Evolutionary conservation across 73 alveolate species (phyloP).

Genomic region (Paramecium pentaurelia): DNA sequence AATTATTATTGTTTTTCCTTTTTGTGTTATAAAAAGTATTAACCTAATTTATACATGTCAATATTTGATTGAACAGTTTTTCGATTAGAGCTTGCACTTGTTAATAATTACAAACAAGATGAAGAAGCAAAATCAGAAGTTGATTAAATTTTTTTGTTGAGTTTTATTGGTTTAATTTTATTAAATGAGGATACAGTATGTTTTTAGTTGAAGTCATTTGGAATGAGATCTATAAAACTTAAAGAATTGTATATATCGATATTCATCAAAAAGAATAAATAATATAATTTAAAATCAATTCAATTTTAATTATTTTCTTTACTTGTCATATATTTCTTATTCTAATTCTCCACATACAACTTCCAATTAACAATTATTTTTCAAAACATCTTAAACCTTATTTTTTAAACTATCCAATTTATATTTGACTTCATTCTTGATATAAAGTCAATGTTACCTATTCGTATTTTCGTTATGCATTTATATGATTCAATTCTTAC

Average conservation of each 20-base stretch:
- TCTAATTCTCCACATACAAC: conserved; percentile 10
- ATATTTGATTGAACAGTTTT: neutral
- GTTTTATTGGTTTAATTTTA: neutral
- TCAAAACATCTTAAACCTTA: neutral
- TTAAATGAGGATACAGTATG: neutral
- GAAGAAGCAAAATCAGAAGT: neutral
- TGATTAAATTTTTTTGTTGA: neutral
- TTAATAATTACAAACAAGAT: neutral
- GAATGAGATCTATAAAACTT: neutral
- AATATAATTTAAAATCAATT: neutral
- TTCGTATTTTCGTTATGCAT: conserved; percentile 41
- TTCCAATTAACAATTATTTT: neutral
- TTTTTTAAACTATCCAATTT: neutral
- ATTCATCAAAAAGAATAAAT: neutral
- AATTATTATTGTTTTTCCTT: neutral
- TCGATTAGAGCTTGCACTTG: neutral
- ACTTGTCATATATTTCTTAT: neutral
- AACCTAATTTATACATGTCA: conserved; percentile 1
- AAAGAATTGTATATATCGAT: neutral
- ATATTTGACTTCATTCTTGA: conserved; percentile 38
- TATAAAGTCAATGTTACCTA: neutral
- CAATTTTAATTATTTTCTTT: neutral
- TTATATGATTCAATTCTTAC: neutral
- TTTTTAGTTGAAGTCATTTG: neutral
- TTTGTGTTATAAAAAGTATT: neutral